phyloP scores from a whole-genome alignment of 1,284 basidiomycete species.

The Meripilus lineatus region DNA sequence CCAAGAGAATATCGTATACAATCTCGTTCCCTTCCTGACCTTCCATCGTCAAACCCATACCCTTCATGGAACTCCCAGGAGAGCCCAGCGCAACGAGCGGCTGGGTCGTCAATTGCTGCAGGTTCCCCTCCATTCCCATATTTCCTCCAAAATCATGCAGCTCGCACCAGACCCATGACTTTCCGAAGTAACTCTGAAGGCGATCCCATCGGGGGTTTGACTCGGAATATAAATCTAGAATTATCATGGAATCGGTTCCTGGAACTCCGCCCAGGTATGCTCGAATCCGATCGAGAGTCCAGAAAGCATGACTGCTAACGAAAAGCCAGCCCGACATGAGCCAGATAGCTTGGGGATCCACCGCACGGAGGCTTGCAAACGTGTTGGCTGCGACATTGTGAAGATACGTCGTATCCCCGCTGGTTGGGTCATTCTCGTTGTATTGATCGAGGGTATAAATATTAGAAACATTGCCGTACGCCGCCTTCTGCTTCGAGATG shows the following conservation, averaged over 20 bases:
- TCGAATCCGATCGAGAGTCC: conserved; percentile 35
- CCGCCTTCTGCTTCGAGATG: conserved; percentile 35
- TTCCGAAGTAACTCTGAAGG: conserved; percentile 35
- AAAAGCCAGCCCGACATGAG: conserved; percentile 45
- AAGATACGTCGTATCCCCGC: conserved; percentile 32
- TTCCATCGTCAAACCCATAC: conserved; percentile 38
- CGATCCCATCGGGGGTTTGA: conserved; percentile 38
- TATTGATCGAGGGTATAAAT: conserved; percentile 44
- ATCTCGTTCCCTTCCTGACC: conserved; percentile 43
- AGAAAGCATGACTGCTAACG: conserved; percentile 31
- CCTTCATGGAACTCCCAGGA: conserved; percentile 32
- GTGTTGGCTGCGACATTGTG: conserved; percentile 29
- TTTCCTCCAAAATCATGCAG: conserved; percentile 40
- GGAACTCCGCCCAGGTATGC: conserved; percentile 38
- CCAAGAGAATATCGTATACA: conserved; percentile 37
- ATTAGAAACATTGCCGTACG: conserved; percentile 36
- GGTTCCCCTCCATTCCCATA: conserved; percentile 38
- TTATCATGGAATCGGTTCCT: no score
- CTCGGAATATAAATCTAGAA: conserved; percentile 40
- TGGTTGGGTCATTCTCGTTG: conserved; percentile 39
- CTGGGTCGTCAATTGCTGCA: conserved; percentile 28
- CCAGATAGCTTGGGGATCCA: conserved; percentile 38
- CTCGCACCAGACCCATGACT: conserved; percentile 42
- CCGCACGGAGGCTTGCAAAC: conserved; percentile 32
- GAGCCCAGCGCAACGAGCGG: conserved; percentile 29